These are phyloP conservation scores for Elongisporangium undulatum DNA, from an alignment of 352 stramenopile genomes.

Conservation along the genomic window DNA sequence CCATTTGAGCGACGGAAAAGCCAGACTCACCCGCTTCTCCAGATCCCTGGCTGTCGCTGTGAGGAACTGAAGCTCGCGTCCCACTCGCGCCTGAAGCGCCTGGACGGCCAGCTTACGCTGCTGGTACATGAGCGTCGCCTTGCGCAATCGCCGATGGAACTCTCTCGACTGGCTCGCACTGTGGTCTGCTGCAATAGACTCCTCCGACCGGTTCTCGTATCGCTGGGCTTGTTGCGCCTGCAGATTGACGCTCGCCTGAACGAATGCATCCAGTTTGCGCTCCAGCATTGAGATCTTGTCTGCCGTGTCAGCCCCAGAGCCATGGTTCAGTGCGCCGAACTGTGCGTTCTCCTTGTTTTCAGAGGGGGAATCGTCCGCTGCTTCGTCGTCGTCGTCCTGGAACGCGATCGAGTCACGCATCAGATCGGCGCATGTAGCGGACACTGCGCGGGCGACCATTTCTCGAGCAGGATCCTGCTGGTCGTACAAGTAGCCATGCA, in stretches of 20 bases:
- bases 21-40: slow-evolving; percentile 26
- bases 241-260: slow-evolving; percentile 14
- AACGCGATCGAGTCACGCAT: slow-evolving; percentile 5
- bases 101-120: slow-evolving; percentile 57
- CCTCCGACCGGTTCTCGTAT: slow-evolving; percentile 13
- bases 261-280: slow-evolving; percentile 4
- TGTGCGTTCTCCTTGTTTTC: slow-evolving; percentile 21
- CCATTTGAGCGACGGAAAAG: neutral
- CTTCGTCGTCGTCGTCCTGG: slow-evolving; percentile 6
- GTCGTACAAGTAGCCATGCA: neutral
- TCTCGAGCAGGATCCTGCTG: slow-evolving; percentile 18
- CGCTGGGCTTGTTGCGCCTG: slow-evolving; percentile 14
- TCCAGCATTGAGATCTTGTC: slow-evolving; percentile 9
- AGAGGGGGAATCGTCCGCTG: neutral
- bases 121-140: slow-evolving; percentile 37
- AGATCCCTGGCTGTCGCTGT: slow-evolving; percentile 37
- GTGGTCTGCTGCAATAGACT: slow-evolving; percentile 7
- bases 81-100: slow-evolving; percentile 39
- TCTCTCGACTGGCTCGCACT: slow-evolving; percentile 13
- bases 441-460: slow-evolving; percentile 57
- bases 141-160: slow-evolving; percentile 27
- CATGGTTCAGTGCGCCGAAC: no score
- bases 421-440: slow-evolving; percentile 26
- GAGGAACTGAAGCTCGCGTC: slow-evolving; percentile 58
- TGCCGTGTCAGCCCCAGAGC: no score